These are phyloP conservation scores for Juncus inflexus DNA, from an alignment of 176 grass and related monocot genomes.

Conservation along the genomic window DNA sequence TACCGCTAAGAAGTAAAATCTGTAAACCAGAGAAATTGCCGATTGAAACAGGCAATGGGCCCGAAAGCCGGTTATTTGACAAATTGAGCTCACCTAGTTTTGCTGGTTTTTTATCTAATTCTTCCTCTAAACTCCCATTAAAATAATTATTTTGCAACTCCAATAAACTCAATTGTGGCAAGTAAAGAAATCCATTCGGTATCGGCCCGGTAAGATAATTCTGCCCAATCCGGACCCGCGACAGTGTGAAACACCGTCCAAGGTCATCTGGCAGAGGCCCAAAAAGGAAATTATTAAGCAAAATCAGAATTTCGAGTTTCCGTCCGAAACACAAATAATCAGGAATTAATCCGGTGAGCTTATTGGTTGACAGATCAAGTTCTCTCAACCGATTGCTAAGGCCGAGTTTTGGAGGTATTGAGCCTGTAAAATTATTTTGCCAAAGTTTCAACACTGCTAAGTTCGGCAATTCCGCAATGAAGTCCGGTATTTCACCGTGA, in stretches of 20 bases:
- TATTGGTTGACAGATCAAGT: slow-evolving; percentile 72
- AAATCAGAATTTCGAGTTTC: slow-evolving; percentile 64
- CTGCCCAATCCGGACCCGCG: slow-evolving; percentile 51
- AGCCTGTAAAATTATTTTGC: slow-evolving; percentile 79
- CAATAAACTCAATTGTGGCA: slow-evolving; percentile 49
- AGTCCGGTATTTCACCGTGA: slow-evolving; percentile 48
- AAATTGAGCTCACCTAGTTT: slow-evolving; percentile 52
- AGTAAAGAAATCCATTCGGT: slow-evolving; percentile 61
- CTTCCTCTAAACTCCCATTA: slow-evolving; percentile 34
- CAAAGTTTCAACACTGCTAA: slow-evolving; percentile 63
- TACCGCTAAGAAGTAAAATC: slow-evolving; percentile 53
- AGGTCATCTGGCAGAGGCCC: slow-evolving; percentile 53
- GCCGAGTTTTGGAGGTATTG: slow-evolving; percentile 43
- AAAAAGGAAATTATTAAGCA: slow-evolving; percentile 73
- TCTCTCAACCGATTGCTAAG: slow-evolving; percentile 39
- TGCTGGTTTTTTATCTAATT: background rate
- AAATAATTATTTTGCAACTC: slow-evolving; percentile 80
- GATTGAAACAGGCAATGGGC: slow-evolving; percentile 40
- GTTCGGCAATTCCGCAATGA: slow-evolving; percentile 35
- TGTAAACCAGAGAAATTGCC: slow-evolving; percentile 59
- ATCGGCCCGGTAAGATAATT: slow-evolving; percentile 66
- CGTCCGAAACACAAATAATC: slow-evolving; percentile 42
- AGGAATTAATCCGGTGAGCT: slow-evolving; percentile 59
- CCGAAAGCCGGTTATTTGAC: slow-evolving; percentile 64
- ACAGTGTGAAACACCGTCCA: slow-evolving; percentile 45